Percentiles rank a stretch among this genome's conserved stretches.
These are phyloP conservation scores for Dichomitus squalens DNA, from an alignment of 1,284 basidiomycete species.

Conservation along the genomic window DNA sequence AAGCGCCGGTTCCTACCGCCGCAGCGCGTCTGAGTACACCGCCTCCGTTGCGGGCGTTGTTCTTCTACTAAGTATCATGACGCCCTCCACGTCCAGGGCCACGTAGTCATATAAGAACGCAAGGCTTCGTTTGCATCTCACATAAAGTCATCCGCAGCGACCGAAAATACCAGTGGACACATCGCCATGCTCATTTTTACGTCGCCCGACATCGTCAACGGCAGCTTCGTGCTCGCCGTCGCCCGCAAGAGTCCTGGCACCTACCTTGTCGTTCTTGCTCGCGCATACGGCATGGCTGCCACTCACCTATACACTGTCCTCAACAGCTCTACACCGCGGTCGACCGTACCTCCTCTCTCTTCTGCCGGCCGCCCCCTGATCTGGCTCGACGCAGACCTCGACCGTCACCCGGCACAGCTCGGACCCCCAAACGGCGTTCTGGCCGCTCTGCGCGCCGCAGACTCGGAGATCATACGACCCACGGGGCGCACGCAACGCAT, in stretches of 20 bases:
- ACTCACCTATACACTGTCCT: not conserved
- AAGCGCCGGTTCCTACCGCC: no score
- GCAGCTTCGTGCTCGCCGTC: not conserved
- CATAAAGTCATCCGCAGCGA: not conserved
- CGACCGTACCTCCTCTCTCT: not conserved
- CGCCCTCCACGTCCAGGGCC: no score
- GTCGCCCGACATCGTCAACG: not conserved
- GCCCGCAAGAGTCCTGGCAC: not conserved
- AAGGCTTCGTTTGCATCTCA: not conserved
- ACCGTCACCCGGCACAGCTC: not conserved
- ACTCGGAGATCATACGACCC: not conserved
- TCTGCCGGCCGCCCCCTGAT: not conserved
- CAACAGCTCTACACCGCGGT: not conserved
- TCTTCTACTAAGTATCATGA: no score
- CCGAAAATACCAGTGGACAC: not conserved
- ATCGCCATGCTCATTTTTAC: not conserved
- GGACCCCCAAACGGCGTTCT: not conserved
- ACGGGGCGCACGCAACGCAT: constrained; percentile 1
- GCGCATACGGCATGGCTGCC: constrained; percentile 1
- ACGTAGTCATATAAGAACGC: no score
- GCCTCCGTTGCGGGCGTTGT: no score
- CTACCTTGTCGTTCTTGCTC: not conserved
- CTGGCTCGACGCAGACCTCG: constrained; percentile 3
- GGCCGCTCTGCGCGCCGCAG: not conserved
- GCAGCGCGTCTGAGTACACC: no score